Conservation (phyloP, 2,329 filamentous ascomycete genomes). For the Akanthomyces dipterigenus region DNA sequence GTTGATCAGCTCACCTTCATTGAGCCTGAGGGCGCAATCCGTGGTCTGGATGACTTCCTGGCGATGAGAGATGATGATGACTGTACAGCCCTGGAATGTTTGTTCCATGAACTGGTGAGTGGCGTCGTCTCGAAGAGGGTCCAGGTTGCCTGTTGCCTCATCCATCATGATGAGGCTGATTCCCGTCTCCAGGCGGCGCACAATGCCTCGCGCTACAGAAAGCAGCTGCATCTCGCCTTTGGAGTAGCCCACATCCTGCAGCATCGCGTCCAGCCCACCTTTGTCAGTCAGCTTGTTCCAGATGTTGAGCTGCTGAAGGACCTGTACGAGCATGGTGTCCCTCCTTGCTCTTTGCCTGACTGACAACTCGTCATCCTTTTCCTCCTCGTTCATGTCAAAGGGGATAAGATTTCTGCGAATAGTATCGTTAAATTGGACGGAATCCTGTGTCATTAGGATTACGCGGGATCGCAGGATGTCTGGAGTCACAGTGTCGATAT, state of each 20-base stretch:
- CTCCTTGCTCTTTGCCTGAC: background rate
- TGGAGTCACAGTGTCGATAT: constrained; percentile 31
- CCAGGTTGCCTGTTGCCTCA: constrained; percentile 1
- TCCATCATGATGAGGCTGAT: background rate
- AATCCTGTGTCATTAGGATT: constrained; percentile 39
- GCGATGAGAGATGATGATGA: background rate
- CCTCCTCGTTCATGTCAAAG: background rate
- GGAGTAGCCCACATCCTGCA: background rate
- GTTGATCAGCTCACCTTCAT: too few species aligned
- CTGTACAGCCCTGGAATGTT: background rate
- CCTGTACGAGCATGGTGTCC: background rate
- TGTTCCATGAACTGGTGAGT: background rate
- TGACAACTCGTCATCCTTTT: background rate
- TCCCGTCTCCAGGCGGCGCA: background rate
- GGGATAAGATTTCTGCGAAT: constrained; percentile 34
- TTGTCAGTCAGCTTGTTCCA: background rate
- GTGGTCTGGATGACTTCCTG: background rate
- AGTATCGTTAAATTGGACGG: constrained; percentile 34
- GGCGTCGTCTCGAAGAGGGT: background rate
- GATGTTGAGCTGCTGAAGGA: background rate
- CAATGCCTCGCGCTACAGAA: background rate
- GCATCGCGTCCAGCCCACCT: background rate
- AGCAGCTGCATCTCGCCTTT: constrained; percentile 1
- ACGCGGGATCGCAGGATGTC: constrained; percentile 33
- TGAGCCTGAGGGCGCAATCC: too few species aligned